Conservation (phyloP, 306 rosid genomes). For the Ochetophila trinervis region DNA sequence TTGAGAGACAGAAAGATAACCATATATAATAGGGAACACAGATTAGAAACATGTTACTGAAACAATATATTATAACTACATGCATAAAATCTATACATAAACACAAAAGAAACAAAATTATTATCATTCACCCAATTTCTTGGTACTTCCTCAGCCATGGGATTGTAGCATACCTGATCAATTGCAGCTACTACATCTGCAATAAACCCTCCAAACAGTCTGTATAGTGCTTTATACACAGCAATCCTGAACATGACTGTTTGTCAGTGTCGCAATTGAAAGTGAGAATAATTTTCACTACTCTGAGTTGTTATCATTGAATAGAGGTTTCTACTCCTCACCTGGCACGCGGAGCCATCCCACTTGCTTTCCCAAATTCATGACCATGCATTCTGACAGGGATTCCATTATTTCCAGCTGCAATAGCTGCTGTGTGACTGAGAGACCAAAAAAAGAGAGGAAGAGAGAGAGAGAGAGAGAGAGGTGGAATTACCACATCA, state of each 20-base stretch:
- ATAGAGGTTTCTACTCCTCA: conserved; percentile 35
- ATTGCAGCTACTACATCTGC: conserved; percentile 99
- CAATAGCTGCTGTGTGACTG: conserved; percentile 98
- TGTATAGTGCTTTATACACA: conserved; percentile 93
- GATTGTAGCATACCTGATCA: conserved; percentile 69
- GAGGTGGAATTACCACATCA: conserved; percentile 16
- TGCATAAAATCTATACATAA: not conserved
- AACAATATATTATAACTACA: not conserved
- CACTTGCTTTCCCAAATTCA: conserved; percentile 98
- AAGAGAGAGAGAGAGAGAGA: too few relatives aligned
- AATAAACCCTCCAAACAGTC: conserved; percentile 93
- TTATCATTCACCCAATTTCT: conserved; percentile 11
- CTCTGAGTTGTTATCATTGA: conserved; percentile 23
- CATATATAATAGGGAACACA: not conserved
- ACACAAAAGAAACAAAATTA: not conserved
- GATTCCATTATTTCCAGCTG: conserved; percentile 98
- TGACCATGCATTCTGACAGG: conserved; percentile 94
- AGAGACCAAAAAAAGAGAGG: conserved; percentile 21
- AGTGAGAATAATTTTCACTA: conserved; percentile 23
- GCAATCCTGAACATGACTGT: conserved; percentile 72
- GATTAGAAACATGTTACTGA: not conserved
- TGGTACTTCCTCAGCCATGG: conserved; percentile 7
- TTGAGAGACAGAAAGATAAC: not conserved
- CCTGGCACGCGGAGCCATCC: conserved; percentile 99
- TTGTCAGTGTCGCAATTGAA: conserved; percentile 24